Percentiles rank a stretch among this genome's conserved stretches.
These are phyloP conservation scores for Phascolomyces articulosus DNA, from an alignment of 371 early-diverging fungal species.

Conservation along the genomic window DNA sequence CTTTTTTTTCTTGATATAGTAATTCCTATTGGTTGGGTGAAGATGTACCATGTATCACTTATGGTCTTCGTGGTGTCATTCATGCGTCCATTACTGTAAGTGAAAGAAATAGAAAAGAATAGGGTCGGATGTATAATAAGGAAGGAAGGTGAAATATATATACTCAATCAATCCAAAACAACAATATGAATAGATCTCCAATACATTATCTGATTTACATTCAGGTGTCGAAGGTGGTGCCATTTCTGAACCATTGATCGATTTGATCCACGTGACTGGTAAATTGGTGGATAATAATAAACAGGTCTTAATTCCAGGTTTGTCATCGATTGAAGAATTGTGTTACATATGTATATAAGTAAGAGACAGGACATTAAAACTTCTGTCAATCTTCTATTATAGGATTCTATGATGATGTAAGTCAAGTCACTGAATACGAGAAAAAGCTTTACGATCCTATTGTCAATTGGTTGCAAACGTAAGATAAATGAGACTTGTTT, in stretches of 20 bases:
- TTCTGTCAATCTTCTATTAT: too few species aligned
- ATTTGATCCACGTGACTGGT: constrained; percentile 71
- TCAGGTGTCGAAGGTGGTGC: constrained; percentile 90
- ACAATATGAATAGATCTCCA: constrained; percentile 53
- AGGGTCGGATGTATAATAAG: too few species aligned
- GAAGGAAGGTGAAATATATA: too few species aligned
- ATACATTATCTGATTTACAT: constrained; percentile 71
- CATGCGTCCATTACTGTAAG: constrained; percentile 67
- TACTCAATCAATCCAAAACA: too few species aligned
- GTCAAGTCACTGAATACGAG: constrained; percentile 54
- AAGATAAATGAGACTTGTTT: too few species aligned
- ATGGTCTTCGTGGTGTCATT: constrained; percentile 77
- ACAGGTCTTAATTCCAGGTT: constrained; percentile 74
- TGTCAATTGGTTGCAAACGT: constrained; percentile 50
- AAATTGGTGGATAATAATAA: constrained; percentile 62
- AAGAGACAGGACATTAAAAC: too few species aligned
- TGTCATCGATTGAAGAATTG: too few species aligned
- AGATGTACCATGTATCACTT: constrained; percentile 69
- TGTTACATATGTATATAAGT: too few species aligned
- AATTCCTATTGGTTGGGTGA: constrained; percentile 78
- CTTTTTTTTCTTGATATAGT: constrained; percentile 20
- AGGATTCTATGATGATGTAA: constrained; percentile 66
- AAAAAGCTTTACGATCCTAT: constrained; percentile 59
- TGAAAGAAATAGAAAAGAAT: background rate
- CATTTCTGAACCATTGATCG: constrained; percentile 77